These are phyloP conservation scores for Cladosporium sp. DNA, from an alignment of 2,329 filamentous ascomycete genomes.

Conservation along the genomic window DNA sequence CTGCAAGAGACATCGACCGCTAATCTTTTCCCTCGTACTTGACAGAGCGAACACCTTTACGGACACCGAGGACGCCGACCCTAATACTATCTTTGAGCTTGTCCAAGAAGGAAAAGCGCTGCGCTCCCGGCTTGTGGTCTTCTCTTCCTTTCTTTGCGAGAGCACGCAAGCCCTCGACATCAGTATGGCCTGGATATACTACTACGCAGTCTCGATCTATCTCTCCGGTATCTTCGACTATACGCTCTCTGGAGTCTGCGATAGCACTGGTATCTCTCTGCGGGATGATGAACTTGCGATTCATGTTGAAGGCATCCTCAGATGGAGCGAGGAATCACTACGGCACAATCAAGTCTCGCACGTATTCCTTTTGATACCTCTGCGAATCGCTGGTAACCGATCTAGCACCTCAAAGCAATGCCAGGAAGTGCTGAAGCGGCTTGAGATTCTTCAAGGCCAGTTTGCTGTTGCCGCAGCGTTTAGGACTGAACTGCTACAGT, in stretches of 20 bases:
- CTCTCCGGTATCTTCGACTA: background rate
- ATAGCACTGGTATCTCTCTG: background rate
- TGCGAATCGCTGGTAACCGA: background rate
- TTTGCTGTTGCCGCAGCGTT: background rate
- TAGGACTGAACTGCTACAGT: background rate
- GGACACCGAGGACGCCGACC: background rate
- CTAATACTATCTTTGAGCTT: too few species aligned
- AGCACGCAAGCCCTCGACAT: background rate
- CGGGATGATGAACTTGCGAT: background rate
- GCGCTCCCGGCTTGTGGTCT: background rate
- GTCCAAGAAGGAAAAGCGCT: background rate
- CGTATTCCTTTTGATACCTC: background rate
- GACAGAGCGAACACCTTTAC: background rate
- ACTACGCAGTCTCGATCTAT: background rate
- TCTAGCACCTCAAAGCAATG: background rate
- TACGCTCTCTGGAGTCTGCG: background rate
- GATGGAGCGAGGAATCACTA: background rate
- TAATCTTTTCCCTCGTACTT: background rate
- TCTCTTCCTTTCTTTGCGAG: background rate
- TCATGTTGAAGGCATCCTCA: background rate
- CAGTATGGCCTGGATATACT: background rate
- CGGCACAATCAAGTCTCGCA: background rate
- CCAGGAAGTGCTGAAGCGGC: background rate
- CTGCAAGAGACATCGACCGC: background rate
- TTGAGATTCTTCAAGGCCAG: background rate